These are phyloP conservation scores for Candida sp. DNA, from an alignment of 1,139 yeast species.

Conservation along the genomic window DNA sequence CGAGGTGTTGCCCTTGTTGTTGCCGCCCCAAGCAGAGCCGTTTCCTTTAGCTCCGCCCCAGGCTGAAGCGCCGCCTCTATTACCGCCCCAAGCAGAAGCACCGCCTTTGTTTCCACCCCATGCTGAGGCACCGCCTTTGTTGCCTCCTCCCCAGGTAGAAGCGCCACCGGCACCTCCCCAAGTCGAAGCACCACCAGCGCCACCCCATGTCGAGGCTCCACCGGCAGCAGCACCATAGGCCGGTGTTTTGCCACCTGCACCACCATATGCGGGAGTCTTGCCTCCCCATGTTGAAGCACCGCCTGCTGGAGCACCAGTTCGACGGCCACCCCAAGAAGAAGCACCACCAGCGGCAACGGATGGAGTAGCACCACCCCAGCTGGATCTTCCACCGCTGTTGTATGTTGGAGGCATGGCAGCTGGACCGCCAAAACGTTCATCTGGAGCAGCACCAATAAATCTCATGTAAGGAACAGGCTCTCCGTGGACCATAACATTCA, in stretches of 20 bases:
- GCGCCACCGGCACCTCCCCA: conserved; percentile 23
- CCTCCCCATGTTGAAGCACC: conserved; percentile 15
- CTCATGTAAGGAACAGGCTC: conserved; percentile 82
- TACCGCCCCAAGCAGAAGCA: conserved; percentile 39
- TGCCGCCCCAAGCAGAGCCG: no score
- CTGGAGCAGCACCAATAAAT: conserved; percentile 57
- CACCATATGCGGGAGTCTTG: conserved; percentile 18
- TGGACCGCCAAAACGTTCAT: conserved; percentile 21
- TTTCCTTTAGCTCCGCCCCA: no score
- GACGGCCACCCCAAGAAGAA: conserved; percentile 26
- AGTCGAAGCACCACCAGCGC: conserved; percentile 25
- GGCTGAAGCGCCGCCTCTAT: conserved; percentile 38
- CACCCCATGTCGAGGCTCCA: conserved; percentile 19
- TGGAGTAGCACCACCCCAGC: conserved; percentile 44
- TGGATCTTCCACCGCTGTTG: conserved; percentile 34
- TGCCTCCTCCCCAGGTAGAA: conserved; percentile 20
- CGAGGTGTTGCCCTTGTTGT: conserved; percentile 23
- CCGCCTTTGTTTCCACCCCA: conserved; percentile 32
- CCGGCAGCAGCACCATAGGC: conserved; percentile 20
- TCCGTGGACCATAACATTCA: conserved; percentile 70
- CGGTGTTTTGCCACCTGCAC: conserved; percentile 29
- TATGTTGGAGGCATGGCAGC: conserved; percentile 51
- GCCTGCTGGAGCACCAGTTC: conserved; percentile 20
- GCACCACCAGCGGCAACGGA: conserved; percentile 29
- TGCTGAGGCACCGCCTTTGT: conserved; percentile 25